Conservation (phyloP, 371 early-diverging fungal genomes). For the Vairimorpha necatrix region DNA sequence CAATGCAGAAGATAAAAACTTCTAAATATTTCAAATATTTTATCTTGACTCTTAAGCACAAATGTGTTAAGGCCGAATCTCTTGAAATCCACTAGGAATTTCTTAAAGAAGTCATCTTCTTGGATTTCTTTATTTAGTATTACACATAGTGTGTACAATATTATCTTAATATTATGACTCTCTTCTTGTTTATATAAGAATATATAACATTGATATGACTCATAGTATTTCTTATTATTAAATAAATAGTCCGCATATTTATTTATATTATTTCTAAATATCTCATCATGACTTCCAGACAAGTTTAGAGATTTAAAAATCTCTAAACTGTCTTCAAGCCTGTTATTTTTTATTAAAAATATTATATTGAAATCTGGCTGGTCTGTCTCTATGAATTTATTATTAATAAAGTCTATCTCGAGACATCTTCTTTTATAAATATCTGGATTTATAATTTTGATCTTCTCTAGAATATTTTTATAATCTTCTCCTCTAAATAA, state of each 20-base stretch:
- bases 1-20: slow-evolving; percentile 47
- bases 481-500: slow-evolving; percentile 26
- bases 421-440: slow-evolving; percentile 16
- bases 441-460: background rate
- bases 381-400: slow-evolving; percentile 1
- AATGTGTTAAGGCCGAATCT: slow-evolving; percentile 34
- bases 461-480: background rate
- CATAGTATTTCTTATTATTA: slow-evolving; percentile 16
- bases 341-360: slow-evolving; percentile 1
- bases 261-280: slow-evolving; percentile 13
- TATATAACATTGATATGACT: slow-evolving; percentile 13
- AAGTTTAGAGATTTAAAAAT: background rate
- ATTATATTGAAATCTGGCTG: slow-evolving; percentile 29
- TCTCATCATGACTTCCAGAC: background rate
- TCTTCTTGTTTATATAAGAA: background rate
- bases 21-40: slow-evolving; percentile 28
- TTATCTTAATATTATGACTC: background rate
- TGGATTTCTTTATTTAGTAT: slow-evolving; percentile 37
- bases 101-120: slow-evolving; percentile 5
- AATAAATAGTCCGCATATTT: slow-evolving; percentile 20
- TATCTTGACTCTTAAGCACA: slow-evolving; percentile 25
- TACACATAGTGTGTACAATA: slow-evolving; percentile 34
- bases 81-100: slow-evolving; percentile 34
- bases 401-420: slow-evolving; percentile 34
- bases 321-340: background rate